Evolutionary conservation across 108 stramenopile species (phyloP).

Genomic region (Nitzschia putrida): DNA sequence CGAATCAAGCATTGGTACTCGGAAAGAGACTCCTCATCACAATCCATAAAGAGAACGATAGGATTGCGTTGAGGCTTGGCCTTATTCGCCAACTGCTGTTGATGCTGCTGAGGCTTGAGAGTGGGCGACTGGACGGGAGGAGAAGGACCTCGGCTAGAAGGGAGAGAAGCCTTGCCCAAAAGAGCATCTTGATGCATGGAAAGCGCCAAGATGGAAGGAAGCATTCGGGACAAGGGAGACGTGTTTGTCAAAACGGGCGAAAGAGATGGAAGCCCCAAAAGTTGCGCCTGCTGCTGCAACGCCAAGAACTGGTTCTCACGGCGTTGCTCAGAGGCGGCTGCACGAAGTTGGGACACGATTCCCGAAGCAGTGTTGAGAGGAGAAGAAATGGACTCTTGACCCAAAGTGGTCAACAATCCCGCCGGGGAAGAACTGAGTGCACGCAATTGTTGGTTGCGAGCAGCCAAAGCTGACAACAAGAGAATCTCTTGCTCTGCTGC

Average conservation of each 20-base stretch:
- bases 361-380: conserved; percentile 4
- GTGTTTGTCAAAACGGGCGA: background rate
- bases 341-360: conserved; percentile 12
- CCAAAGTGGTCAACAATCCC: background rate
- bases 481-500: background rate
- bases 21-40: conserved; percentile 57
- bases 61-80: conserved; percentile 1
- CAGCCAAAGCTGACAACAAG: background rate
- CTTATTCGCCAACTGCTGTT: background rate
- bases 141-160: background rate
- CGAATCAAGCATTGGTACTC: conserved; percentile 63
- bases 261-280: background rate
- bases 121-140: background rate
- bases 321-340: background rate
- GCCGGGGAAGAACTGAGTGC: background rate
- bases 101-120: background rate
- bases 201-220: conserved; percentile 1
- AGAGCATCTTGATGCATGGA: background rate
- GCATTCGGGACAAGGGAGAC: background rate
- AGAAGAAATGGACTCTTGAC: conserved; percentile 3
- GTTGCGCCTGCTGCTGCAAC: conserved; percentile 3
- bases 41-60: conserved; percentile 36
- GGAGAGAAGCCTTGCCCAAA: background rate
- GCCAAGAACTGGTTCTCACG: background rate
- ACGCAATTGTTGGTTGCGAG: background rate